Evolutionary conservation across 106 monocot species (phyloP).

Genomic region (Ottelia alismoides): DNA sequence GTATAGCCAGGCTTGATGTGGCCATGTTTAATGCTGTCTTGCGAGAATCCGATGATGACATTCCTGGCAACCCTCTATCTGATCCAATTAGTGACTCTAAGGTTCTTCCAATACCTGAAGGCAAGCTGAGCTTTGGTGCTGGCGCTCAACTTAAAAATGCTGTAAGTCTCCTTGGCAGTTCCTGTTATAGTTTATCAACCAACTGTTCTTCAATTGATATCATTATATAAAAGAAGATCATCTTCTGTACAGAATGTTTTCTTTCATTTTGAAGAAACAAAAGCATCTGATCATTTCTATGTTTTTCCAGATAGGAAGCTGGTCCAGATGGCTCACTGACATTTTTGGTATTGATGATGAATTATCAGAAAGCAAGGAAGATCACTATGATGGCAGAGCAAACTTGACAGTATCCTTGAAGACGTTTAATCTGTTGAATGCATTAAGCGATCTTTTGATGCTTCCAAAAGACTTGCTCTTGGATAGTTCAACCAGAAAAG

Average conservation of each 20-base stretch:
- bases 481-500: constrained; percentile 47
- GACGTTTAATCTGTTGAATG: constrained; percentile 70
- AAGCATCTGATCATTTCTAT: too few species aligned
- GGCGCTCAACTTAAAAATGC: constrained; percentile 92
- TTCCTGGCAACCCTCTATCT: constrained; percentile 80
- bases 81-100: constrained; percentile 77
- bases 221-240: too few species aligned
- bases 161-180: constrained; percentile 62
- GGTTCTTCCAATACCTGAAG: constrained; percentile 69
- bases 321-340: constrained; percentile 79
- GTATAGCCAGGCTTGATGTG: constrained; percentile 82
- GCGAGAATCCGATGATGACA: constrained; percentile 75
- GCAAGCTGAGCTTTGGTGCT: constrained; percentile 72
- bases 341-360: constrained; percentile 72
- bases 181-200: too few species aligned
- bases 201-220: too few species aligned
- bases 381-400: constrained; percentile 16
- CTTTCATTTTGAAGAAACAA: too few species aligned
- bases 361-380: constrained; percentile 20
- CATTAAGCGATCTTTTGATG: constrained; percentile 93
- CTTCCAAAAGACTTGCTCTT: constrained; percentile 93
- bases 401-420: constrained; percentile 25
- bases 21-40: constrained; percentile 94
- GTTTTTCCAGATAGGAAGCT: constrained; percentile 71
- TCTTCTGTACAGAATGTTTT: too few species aligned